phyloP scores from a whole-genome alignment of 441 rosid species.

The Populus hybrid region DNA sequence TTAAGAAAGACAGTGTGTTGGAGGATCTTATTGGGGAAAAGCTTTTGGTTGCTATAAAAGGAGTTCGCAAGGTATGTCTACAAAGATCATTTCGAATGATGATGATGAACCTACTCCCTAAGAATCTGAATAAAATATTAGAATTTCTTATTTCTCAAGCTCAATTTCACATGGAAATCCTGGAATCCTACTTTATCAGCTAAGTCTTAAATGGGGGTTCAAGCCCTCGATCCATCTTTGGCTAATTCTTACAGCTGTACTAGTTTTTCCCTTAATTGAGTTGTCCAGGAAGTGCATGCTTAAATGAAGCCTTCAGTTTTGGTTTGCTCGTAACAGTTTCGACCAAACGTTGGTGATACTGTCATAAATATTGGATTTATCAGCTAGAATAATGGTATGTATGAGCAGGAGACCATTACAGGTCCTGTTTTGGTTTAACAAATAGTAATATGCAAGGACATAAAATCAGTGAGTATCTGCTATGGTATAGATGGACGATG shows the following conservation, averaged over 20 bases:
- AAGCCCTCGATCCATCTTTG: neutral
- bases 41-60: constrained; percentile 69
- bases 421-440: neutral
- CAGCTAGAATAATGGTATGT: neutral
- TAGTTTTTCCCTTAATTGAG: neutral
- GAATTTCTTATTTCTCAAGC: neutral
- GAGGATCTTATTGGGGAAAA: constrained; percentile 66
- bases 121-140: neutral
- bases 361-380: no score
- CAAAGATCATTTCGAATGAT: constrained; percentile 1
- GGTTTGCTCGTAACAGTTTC: no score
- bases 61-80: constrained; percentile 80
- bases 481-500: neutral
- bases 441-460: neutral
- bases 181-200: neutral
- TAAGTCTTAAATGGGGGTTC: neutral
- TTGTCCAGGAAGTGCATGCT: neutral
- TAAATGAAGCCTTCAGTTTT: no score
- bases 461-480: neutral
- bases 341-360: no score
- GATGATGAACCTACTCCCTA: neutral
- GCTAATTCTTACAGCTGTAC: neutral
- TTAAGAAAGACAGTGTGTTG: constrained; percentile 48
- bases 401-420: neutral
- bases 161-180: neutral